These are phyloP conservation scores for Ilyonectria sp. DNA, from an alignment of 2,329 filamentous ascomycete species.

Conservation along the genomic window DNA sequence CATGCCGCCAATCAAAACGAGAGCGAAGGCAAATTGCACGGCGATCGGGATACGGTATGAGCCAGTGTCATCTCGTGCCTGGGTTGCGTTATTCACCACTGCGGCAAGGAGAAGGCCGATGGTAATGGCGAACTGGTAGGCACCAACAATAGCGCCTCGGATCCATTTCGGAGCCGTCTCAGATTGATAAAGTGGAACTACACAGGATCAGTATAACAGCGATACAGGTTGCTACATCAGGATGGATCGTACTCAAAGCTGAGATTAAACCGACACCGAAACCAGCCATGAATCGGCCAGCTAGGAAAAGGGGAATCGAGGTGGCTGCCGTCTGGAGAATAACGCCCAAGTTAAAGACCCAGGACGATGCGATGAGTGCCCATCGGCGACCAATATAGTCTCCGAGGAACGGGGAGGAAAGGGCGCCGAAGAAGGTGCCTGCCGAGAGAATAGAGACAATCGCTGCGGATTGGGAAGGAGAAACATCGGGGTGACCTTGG, in stretches of 20 bases:
- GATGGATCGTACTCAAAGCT: slow-evolving; percentile 65
- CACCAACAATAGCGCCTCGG: slow-evolving; percentile 76
- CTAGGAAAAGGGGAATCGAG: slow-evolving; percentile 75
- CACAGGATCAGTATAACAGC: slow-evolving; percentile 48
- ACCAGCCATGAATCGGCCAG: slow-evolving; percentile 81
- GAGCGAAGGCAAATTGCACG: slow-evolving; percentile 76
- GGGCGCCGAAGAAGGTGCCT: slow-evolving; percentile 83
- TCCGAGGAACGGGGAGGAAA: slow-evolving; percentile 72
- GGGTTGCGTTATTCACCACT: slow-evolving; percentile 74
- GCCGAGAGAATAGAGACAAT: slow-evolving; percentile 83
- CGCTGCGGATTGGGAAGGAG: slow-evolving; percentile 70
- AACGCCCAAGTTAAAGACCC: slow-evolving; percentile 78
- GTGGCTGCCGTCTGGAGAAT: slow-evolving; percentile 75
- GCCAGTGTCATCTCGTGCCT: slow-evolving; percentile 65
- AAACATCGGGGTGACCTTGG: slow-evolving; percentile 61
- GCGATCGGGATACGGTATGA: slow-evolving; percentile 75
- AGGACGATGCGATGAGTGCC: slow-evolving; percentile 73
- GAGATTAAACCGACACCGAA: slow-evolving; percentile 82
- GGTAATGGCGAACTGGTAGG: slow-evolving; percentile 78
- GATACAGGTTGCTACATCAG: too few relatives aligned
- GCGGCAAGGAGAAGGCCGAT: slow-evolving; percentile 77
- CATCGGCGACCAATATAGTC: slow-evolving; percentile 76
- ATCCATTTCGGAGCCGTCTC: slow-evolving; percentile 81
- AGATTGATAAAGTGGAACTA: slow-evolving; percentile 78
- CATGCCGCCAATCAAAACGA: slow-evolving; percentile 76